phyloP scores from a whole-genome alignment of 179 eudicot genomes.

The Corrigiola litoralis region DNA sequence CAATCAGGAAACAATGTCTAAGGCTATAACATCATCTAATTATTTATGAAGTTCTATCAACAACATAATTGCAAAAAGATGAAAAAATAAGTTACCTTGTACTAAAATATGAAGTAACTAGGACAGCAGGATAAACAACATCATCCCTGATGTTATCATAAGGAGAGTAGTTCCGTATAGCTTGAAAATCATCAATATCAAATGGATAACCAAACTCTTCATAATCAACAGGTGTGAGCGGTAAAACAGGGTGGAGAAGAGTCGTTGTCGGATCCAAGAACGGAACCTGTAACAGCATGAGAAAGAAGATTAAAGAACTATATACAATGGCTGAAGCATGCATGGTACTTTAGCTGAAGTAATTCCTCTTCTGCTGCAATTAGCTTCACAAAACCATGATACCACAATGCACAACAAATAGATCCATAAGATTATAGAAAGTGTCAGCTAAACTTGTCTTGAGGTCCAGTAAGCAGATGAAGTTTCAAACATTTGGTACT shows the following conservation, averaged over 20 bases:
- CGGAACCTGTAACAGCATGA: constrained; percentile 55
- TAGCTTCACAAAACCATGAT: background rate
- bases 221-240: constrained; percentile 70
- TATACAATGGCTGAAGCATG: background rate
- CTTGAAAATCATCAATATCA: constrained; percentile 73
- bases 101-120: constrained; percentile 75
- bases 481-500: too few species aligned
- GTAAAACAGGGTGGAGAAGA: constrained; percentile 74
- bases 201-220: constrained; percentile 93
- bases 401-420: background rate
- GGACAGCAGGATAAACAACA: constrained; percentile 69
- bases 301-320: background rate
- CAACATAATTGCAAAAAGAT: too few species aligned
- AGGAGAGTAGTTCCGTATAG: constrained; percentile 72
- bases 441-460: background rate
- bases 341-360: background rate
- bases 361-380: background rate
- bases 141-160: constrained; percentile 74
- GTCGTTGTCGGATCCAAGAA: constrained; percentile 85
- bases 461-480: too few species aligned
- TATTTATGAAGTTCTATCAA: too few species aligned
- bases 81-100: constrained; percentile 87
- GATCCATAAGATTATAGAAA: background rate
- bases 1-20: too few species aligned
- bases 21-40: too few species aligned